Evolutionary conservation across 345 rosid species (phyloP).

Genomic region (Cardiospermum halicacabum): DNA sequence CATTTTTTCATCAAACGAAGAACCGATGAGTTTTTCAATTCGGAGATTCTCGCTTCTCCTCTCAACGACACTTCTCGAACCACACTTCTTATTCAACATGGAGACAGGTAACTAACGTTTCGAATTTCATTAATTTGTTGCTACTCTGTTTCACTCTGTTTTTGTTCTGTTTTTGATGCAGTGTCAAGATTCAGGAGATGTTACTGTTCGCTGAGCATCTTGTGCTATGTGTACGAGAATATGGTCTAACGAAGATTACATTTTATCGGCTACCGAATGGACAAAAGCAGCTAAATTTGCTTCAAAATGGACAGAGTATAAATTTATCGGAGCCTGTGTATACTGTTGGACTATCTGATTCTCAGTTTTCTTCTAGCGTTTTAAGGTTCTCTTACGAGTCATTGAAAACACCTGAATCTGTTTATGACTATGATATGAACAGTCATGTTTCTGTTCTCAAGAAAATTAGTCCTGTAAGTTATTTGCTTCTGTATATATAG

Average conservation of each 20-base stretch:
- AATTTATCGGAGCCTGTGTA: constrained; percentile 76
- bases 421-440: constrained; percentile 80
- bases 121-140: not conserved
- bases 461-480: too few relatives aligned
- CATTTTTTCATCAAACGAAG: constrained; percentile 78
- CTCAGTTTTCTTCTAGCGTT: constrained; percentile 58
- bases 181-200: constrained; percentile 73
- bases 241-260: constrained; percentile 64
- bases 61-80: constrained; percentile 55
- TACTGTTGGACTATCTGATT: constrained; percentile 44
- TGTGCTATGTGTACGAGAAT: constrained; percentile 73
- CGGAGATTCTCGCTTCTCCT: constrained; percentile 71
- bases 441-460: too few relatives aligned
- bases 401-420: constrained; percentile 73
- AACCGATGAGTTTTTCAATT: constrained; percentile 72
- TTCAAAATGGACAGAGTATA: constrained; percentile 52
- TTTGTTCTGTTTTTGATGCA: constrained; percentile 18
- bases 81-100: constrained; percentile 67
- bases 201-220: constrained; percentile 77
- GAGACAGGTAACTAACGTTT: constrained; percentile 53
- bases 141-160: not conserved
- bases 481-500: too few relatives aligned
- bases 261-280: constrained; percentile 61
- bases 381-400: constrained; percentile 82
- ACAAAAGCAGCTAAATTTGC: constrained; percentile 61